Percentiles rank a stretch among this genome's conserved stretches.
Evolutionary conservation across 2,329 filamentous ascomycete genomes (phyloP).

Genomic region (Septoria linicola): DNA sequence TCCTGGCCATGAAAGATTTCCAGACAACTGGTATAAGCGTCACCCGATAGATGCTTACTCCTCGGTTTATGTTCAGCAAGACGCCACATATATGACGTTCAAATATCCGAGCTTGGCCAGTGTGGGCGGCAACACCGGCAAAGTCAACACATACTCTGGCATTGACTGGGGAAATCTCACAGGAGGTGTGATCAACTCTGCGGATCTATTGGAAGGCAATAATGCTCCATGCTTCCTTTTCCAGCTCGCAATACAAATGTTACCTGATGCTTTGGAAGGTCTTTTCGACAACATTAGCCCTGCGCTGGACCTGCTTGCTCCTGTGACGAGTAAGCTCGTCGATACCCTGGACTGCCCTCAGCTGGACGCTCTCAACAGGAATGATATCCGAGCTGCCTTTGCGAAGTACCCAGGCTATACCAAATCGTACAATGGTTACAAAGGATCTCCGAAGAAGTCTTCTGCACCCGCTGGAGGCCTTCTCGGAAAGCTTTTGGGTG

Average conservation of each 20-base stretch:
- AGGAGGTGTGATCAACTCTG: constrained; percentile 43
- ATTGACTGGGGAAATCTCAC: constrained; percentile 38
- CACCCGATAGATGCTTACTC: constrained; percentile 2
- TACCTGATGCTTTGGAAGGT: constrained; percentile 7
- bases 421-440: too few species aligned
- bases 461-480: too few species aligned
- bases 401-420: too few species aligned
- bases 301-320: constrained; percentile 3
- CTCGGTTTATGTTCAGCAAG: constrained; percentile 17
- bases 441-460: too few species aligned
- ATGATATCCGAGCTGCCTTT: too few species aligned
- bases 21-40: constrained; percentile 28
- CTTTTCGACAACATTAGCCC: constrained; percentile 1
- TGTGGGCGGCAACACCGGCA: constrained; percentile 27
- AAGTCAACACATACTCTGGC: constrained; percentile 25
- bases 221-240: constrained; percentile 20
- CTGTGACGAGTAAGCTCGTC: constrained; percentile 6
- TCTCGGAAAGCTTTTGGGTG: too few species aligned
- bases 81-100: constrained; percentile 3
- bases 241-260: constrained; percentile 19
- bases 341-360: constrained; percentile 2
- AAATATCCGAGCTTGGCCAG: constrained; percentile 18
- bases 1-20: constrained; percentile 21
- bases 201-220: constrained; percentile 18
- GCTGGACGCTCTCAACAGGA: too few species aligned